Evolutionary conservation across 2,329 filamentous ascomycete genomes (phyloP).

Genomic region (Venturia carpophila): DNA sequence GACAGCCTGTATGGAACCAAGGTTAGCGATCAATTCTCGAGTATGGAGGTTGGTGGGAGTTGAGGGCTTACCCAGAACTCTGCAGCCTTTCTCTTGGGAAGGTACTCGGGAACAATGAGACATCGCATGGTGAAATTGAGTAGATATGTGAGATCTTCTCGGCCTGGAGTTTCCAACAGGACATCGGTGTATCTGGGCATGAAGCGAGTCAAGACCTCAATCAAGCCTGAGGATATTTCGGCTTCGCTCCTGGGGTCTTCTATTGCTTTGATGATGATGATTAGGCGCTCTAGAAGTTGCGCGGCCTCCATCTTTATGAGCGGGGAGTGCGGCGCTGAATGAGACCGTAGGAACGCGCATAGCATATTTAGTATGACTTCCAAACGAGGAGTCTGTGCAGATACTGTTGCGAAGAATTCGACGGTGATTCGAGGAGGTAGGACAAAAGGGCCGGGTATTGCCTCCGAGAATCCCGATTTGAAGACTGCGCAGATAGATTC

Average conservation of each 20-base stretch:
- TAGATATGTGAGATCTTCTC: constrained; percentile 53
- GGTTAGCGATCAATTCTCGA: not conserved
- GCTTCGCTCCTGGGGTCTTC: constrained; percentile 17
- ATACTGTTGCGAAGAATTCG: constrained; percentile 55
- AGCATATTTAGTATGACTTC: constrained; percentile 50
- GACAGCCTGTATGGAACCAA: not conserved
- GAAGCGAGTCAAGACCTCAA: constrained; percentile 18
- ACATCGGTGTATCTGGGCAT: constrained; percentile 19
- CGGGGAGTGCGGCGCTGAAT: constrained; percentile 31
- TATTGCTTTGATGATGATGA: constrained; percentile 1
- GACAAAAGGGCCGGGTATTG: constrained; percentile 67
- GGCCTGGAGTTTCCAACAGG: constrained; percentile 43
- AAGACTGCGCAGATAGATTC: constrained; percentile 66
- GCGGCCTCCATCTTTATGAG: constrained; percentile 40
- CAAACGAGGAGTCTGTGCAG: constrained; percentile 51
- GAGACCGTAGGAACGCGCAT: constrained; percentile 55
- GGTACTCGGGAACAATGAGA: constrained; percentile 60
- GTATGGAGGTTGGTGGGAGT: not conserved
- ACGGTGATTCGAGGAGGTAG: constrained; percentile 60
- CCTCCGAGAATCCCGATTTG: constrained; percentile 67
- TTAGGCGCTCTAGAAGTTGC: constrained; percentile 8
- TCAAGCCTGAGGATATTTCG: constrained; percentile 17
- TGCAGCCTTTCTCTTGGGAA: constrained; percentile 66
- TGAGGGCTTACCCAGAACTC: constrained; percentile 64
- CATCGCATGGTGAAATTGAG: constrained; percentile 66